Conservation (phyloP, 2,329 filamentous ascomycete species). For the Chrysoporthe puriensis region DNA sequence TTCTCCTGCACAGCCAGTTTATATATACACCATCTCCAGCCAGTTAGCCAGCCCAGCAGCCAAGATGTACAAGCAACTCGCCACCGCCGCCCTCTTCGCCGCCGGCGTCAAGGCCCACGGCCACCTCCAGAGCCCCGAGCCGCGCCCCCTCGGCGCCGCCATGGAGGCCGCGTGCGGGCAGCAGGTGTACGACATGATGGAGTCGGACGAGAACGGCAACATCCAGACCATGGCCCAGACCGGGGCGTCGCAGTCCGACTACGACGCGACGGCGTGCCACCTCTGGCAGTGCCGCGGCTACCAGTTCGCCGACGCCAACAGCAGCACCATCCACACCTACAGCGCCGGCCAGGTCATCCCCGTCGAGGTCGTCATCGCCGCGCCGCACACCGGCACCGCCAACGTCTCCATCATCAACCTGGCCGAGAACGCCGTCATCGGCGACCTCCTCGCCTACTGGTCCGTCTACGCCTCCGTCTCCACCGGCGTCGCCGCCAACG, state of each 20-base stretch:
- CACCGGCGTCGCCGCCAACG: constrained; percentile 44
- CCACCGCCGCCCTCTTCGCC: constrained; percentile 40
- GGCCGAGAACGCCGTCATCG: constrained; percentile 52
- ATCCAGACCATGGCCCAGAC: constrained; percentile 58
- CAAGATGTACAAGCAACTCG: constrained; percentile 30
- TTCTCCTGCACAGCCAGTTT: not conserved
- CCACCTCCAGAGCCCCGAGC: constrained; percentile 50
- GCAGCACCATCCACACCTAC: constrained; percentile 54
- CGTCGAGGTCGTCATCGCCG: constrained; percentile 50
- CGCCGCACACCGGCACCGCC: constrained; percentile 57
- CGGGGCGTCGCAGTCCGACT: constrained; percentile 49
- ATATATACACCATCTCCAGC: not conserved
- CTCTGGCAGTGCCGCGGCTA: constrained; percentile 63
- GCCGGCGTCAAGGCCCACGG: constrained; percentile 56
- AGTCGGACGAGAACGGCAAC: constrained; percentile 59
- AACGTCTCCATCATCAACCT: constrained; percentile 60
- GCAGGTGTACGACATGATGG: constrained; percentile 57
- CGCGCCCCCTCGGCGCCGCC: constrained; percentile 54
- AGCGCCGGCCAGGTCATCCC: constrained; percentile 50
- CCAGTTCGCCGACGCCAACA: constrained; percentile 58
- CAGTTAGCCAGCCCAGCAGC: not conserved
- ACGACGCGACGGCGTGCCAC: constrained; percentile 50
- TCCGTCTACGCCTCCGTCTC: constrained; percentile 53
- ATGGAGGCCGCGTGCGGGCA: constrained; percentile 57
- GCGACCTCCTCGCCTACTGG: constrained; percentile 50